Base-by-base conservation (phyloP, 345 rosid genomes). In the Boechera divaricarpa region DNA sequence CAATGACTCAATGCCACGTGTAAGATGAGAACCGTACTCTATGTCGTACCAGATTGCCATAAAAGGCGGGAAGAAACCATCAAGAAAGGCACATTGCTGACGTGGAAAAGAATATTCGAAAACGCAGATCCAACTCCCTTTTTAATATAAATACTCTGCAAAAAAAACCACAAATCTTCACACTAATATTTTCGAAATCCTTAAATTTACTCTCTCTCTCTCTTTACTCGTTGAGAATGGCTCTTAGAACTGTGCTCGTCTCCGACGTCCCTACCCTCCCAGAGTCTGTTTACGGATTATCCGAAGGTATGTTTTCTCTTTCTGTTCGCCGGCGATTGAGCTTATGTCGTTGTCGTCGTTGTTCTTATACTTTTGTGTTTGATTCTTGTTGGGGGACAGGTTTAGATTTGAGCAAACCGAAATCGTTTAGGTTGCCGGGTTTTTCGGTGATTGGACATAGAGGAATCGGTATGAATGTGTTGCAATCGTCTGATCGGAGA, bases 381-480 rank as follows among this genome's bases (percentile, higher is more conserved):
- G 24, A 21, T 21, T 28, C 44, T 7, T 39, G 11, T 39, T 28
- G 42, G 11, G 11, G 29, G 45, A 15, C 13, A 76, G 76, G 66
- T n/a, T 39, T 73, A 35, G 80, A 41, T 56, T 70, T 75, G 76
- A 75, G 47, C 55, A 89, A 90, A 86, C 21, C 80, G 44, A 70
- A 63, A 52, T 13, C 88, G 76, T 82, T 67, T 66, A 82, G 63
- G 81, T 55, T 81, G 15, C 88, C 95, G 0, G 86, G 88, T 80
- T 95, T 95, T 42, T 28, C 88, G 71, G 94, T 95, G 57, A 66
- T 88, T 21, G 99, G 99, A 2, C 99, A 95, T 28, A 82, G 99
- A 76, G 99, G 99, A n/a, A 82, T 81, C 44, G 99, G 99, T 0
- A 95, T 92, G 99, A 95, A 95, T 78, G 47, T 29, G 47, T 62